Percentiles rank a stretch among this genome's conserved stretches.
Conservation (phyloP, 345 rosid species). For the Eucalyptus polybractea region DNA sequence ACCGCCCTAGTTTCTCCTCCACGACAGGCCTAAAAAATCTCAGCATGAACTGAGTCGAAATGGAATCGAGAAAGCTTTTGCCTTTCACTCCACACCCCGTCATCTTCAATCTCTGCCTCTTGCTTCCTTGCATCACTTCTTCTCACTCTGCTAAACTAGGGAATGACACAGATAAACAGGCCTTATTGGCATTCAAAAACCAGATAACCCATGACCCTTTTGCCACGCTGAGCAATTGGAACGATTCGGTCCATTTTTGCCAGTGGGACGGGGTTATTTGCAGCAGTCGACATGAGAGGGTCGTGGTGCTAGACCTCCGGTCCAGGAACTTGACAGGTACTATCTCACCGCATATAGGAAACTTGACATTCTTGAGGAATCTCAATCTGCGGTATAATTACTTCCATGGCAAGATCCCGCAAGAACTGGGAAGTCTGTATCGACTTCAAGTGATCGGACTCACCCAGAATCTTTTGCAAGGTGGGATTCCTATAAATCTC, state of each 20-base stretch:
- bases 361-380: constrained; percentile 2
- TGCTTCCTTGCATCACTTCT: background rate
- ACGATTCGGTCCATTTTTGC: constrained; percentile 5
- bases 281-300: background rate
- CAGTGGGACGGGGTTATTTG: constrained; percentile 13
- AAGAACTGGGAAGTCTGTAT: constrained; percentile 1
- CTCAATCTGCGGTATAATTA: constrained; percentile 1
- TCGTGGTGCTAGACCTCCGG: background rate
- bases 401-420: constrained; percentile 5
- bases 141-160: background rate
- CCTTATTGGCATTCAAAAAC: constrained; percentile 3
- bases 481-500: constrained; percentile 8
- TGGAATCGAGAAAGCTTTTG: background rate
- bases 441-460: background rate
- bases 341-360: constrained; percentile 8
- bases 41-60: background rate
- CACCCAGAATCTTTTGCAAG: constrained; percentile 1
- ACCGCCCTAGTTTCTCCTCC: background rate
- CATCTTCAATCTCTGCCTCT: background rate
- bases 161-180: constrained; percentile 4
- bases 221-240: constrained; percentile 3
- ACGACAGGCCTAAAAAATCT: background rate
- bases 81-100: background rate
- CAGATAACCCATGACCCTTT: background rate
- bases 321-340: constrained; percentile 5